phyloP scores from a whole-genome alignment of 208 protist species.

The Herpetomonas muscarum region DNA sequence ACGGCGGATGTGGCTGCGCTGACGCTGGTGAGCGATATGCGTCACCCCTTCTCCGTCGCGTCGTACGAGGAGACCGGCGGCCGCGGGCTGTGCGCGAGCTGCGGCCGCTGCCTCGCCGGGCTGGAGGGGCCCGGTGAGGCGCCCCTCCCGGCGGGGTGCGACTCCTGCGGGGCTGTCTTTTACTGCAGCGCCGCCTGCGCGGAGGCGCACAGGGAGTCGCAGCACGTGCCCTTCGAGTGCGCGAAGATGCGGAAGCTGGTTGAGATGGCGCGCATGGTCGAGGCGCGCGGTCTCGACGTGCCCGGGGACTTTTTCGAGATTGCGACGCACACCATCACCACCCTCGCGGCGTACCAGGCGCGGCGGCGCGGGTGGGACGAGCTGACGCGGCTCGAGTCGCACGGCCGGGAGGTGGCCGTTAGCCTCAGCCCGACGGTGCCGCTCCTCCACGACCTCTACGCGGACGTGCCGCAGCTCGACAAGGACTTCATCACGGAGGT shows the following conservation, averaged over 20 bases:
- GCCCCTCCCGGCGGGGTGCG: slow-evolving; percentile 16
- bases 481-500: slow-evolving; percentile 31
- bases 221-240: slow-evolving; percentile 74
- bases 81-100: slow-evolving; percentile 44
- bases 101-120: slow-evolving; percentile 19
- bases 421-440: slow-evolving; percentile 40
- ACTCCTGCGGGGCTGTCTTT: slow-evolving; percentile 31
- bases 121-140: neutral
- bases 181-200: slow-evolving; percentile 67
- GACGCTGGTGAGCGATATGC: slow-evolving; percentile 32
- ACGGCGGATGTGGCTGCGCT: slow-evolving; percentile 26
- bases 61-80: slow-evolving; percentile 52
- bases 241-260: slow-evolving; percentile 33
- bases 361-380: slow-evolving; percentile 33
- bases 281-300: slow-evolving; percentile 26
- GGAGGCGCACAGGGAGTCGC: slow-evolving; percentile 19
- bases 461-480: slow-evolving; percentile 17
- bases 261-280: slow-evolving; percentile 43
- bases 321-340: slow-evolving; percentile 70
- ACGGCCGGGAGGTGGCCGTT: slow-evolving; percentile 60
- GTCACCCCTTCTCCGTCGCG: slow-evolving; percentile 60
- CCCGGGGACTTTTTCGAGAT: slow-evolving; percentile 67
- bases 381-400: slow-evolving; percentile 43
- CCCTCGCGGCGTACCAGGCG: slow-evolving; percentile 36
- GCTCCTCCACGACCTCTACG: slow-evolving; percentile 42